Base-by-base conservation (phyloP, 106 monocot genomes). In the Dactylorhiza incarnata region DNA sequence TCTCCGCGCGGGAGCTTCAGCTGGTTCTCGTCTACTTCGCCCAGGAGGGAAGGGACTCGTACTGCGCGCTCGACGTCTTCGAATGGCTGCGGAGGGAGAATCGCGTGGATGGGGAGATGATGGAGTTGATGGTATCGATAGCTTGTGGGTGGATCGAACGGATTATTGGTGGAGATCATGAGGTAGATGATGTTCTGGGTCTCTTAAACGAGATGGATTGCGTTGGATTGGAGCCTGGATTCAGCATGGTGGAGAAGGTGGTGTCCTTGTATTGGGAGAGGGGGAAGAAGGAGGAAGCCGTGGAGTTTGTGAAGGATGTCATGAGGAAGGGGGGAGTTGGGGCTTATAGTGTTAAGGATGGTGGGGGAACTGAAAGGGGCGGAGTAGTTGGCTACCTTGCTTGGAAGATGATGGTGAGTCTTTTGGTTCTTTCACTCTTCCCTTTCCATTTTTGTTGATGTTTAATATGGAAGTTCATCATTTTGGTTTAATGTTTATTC, bases 61-160 rank as follows among this genome's bases (percentile, higher is more conserved):
- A 91, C 86, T 97, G 96, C 68, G 91, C 93, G 16, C 84, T 97
- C 14, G 96, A 97, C 75, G 96, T 97, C 24, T 97, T 97, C 78
- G 96, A 93, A 46, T 97, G 90, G 89, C 71, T 97, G 74, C 79
- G 79, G 77, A 89, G 75, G 79, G 96, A 93, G 84, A 91, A 93
- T 59, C 70, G 85, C 48, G 89, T 93, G 9, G 96, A 97, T 63
- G 86, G 85, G 74, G 93, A 94, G 83, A 97, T 89, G 47, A 89
- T 91, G 93, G 93, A 96, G 84, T 81, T 96, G 73, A 96, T 96
- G 96, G 96, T 86, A 7, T 88, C 89, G 23, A 96, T 96, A 47
- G 87, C 86, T 9, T 96, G 96, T 46, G 87, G 89, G 20, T 97
- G 96, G 96, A 88, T 97, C 5, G 89, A 91, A 72, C 69, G 93